Evolutionary conservation across 225 moss, liverwort and hornwort genomes (phyloP).

Genomic region (Antitrichia curtipendula): DNA sequence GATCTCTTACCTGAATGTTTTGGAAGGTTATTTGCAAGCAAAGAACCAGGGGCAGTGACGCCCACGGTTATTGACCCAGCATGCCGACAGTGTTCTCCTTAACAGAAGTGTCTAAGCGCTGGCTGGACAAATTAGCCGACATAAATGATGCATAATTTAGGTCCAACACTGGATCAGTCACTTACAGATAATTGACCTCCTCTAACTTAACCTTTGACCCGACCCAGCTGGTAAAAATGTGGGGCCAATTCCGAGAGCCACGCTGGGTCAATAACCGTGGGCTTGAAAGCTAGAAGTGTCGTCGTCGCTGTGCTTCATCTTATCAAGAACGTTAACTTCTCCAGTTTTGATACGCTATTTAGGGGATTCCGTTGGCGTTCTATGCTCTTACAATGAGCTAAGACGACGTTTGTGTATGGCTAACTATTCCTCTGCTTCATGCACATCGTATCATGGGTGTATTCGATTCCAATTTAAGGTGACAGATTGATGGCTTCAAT

Average conservation of each 20-base stretch:
- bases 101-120: too few species aligned
- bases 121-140: too few species aligned
- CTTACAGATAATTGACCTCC: too few species aligned
- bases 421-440: background rate
- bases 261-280: too few species aligned
- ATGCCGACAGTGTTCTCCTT: too few species aligned
- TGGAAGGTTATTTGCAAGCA: slow-evolving; percentile 47
- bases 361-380: background rate
- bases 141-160: too few species aligned
- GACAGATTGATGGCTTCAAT: background rate
- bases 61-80: too few species aligned
- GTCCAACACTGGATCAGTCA: too few species aligned
- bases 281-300: background rate
- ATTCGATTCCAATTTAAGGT: background rate
- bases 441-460: background rate
- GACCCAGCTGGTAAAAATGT: too few species aligned
- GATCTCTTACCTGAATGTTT: slow-evolving; percentile 76
- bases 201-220: too few species aligned
- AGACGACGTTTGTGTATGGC: background rate
- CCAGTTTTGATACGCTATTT: background rate
- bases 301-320: background rate
- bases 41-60: slow-evolving; percentile 74
- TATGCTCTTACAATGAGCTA: background rate
- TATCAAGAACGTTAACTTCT: background rate
- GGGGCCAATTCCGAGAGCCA: too few species aligned